These are phyloP conservation scores for Russula ochroleuca DNA, from an alignment of 768 basidiomycete species.

Conservation along the genomic window DNA sequence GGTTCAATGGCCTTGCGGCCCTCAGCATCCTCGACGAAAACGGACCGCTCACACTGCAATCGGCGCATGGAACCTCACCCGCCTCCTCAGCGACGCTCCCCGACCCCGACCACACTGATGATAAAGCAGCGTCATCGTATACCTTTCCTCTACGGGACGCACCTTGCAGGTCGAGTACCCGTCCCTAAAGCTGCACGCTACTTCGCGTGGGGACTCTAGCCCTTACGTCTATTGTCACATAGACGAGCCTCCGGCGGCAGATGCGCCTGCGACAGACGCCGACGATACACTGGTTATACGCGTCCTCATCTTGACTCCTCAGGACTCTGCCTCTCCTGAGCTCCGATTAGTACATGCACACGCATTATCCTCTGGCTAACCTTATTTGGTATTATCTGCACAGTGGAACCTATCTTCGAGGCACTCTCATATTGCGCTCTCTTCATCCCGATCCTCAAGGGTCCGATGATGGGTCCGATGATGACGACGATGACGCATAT, in stretches of 20 bases:
- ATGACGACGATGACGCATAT: slow-evolving; percentile 44
- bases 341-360: slow-evolving; percentile 25
- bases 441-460: slow-evolving; percentile 68
- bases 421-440: slow-evolving; percentile 80
- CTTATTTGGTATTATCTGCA: neutral
- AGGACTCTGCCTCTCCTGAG: slow-evolving; percentile 55
- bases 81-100: too few relatives aligned
- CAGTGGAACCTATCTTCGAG: slow-evolving; percentile 84
- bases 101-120: too few relatives aligned
- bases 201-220: slow-evolving; percentile 62
- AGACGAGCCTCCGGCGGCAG: slow-evolving; percentile 53
- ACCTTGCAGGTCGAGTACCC: slow-evolving; percentile 89
- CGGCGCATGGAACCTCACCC: too few relatives aligned
- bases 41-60: too few relatives aligned
- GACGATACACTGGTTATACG: slow-evolving; percentile 57
- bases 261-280: slow-evolving; percentile 33
- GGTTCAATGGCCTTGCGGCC: too few relatives aligned
- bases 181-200: slow-evolving; percentile 87
- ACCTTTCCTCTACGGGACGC: slow-evolving; percentile 61
- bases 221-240: slow-evolving; percentile 92
- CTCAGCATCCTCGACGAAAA: too few relatives aligned
- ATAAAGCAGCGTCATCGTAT: slow-evolving; percentile 63
- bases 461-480: slow-evolving; percentile 45
- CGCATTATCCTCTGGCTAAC: neutral
- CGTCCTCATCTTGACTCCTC: slow-evolving; percentile 76